Evolutionary conservation across 768 basidiomycete species (phyloP), one percentile per base, ranked within the genome.

Genomic region (Suillus weaverae): DNA sequence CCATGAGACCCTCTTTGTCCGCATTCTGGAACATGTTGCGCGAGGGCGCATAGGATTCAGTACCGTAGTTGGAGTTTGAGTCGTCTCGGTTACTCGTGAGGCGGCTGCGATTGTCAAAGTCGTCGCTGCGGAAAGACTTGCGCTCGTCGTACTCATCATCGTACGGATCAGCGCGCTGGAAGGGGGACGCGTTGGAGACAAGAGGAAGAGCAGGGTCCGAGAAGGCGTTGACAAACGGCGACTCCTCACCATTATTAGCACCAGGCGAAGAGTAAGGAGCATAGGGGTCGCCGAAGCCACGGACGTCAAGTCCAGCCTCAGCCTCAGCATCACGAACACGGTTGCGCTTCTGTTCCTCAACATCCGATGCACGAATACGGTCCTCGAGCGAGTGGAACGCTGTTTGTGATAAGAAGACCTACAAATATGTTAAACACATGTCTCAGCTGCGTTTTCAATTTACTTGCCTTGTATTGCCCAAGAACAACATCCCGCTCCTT

Each of bases 11-110:
- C 67, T 88, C 86, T 73, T 88, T 90, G 67, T 94, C 90, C 2
- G 87, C 83, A 66, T 87, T 88, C 68, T 91, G 89, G 85, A 98
- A 97, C 96, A 97, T 98, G 70, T 97, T 97, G 38, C 94, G 80
- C 0, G 93, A 95, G 0, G 96, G 96, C 0, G 95, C 96, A 70
- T 97, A 98, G 0, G 91, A 92, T 73, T 97, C 95, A 4, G 92
- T 92, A 4, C 95, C 95, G 68, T 91, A 89, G 71, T 92, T 91
- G 0, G 92, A 94, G 54, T 82, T 82, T 0, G 88, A 84, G 51
- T 95, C 93, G 65, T 92, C 92, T 35, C 88, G 85, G 66, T 91
- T 85, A 62, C 87, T 90, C 0, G 92, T 93, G 61, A 91, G 84
- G 61, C 89, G 83, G 70, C 89, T 94, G 8, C 88, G 86, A 9